These are phyloP conservation scores for Metschnikowia henanensis DNA, from an alignment of 805 yeast species.

Conservation along the genomic window DNA sequence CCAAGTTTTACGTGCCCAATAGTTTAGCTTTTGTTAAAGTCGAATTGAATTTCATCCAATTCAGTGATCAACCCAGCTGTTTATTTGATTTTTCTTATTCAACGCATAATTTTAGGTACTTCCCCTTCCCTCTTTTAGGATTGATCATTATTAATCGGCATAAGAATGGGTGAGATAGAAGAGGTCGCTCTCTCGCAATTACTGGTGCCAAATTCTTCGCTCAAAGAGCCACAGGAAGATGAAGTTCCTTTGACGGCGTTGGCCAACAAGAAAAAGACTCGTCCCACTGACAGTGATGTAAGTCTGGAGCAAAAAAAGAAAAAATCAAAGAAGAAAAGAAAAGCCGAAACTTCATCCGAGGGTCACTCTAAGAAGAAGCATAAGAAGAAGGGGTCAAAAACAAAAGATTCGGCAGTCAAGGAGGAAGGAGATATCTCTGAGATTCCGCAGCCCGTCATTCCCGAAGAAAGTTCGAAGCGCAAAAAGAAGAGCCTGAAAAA, in stretches of 20 bases:
- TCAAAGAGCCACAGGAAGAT: background rate
- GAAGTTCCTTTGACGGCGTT: slow-evolving; percentile 6
- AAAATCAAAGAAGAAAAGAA: slow-evolving; percentile 3
- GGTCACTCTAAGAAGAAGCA: slow-evolving; percentile 1
- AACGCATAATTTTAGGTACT: no score
- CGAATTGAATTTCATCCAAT: no score
- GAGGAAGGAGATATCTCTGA: background rate
- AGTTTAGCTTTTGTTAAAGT: no score
- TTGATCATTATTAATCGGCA: no score
- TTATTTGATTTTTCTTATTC: background rate
- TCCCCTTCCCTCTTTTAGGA: no score
- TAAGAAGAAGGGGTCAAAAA: background rate
- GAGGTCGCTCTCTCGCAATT: slow-evolving; percentile 22
- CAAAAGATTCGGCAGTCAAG: background rate
- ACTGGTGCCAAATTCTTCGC: slow-evolving; percentile 1
- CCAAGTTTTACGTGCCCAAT: background rate
- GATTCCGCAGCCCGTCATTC: background rate
- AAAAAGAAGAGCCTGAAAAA: background rate
- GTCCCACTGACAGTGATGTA: background rate
- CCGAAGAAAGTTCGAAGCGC: background rate
- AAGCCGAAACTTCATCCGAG: background rate
- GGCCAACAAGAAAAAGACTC: slow-evolving; percentile 5
- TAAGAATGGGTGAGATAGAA: slow-evolving; percentile 32
- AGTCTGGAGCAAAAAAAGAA: slow-evolving; percentile 1
- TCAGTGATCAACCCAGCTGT: no score